Evolutionary conservation across 768 basidiomycete species (phyloP).

Genomic region (Tylopilus cervinicoccineus): DNA sequence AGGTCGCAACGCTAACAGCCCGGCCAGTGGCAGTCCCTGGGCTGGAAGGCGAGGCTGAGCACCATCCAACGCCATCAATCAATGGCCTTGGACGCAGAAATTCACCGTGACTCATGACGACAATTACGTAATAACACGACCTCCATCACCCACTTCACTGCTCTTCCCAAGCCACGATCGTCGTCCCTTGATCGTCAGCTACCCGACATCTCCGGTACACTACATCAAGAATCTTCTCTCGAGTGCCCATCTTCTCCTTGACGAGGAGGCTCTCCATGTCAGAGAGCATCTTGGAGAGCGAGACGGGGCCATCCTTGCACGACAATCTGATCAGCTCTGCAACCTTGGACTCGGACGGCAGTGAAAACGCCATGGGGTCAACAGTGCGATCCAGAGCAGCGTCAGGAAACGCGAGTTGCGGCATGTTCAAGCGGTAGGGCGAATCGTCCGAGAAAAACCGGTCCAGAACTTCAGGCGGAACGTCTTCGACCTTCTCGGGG

Average conservation of each 20-base stretch:
- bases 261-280: constrained; percentile 21
- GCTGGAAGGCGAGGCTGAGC: constrained; percentile 21
- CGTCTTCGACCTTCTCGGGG: constrained; percentile 58
- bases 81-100: constrained; percentile 1
- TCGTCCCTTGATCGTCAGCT: constrained; percentile 45
- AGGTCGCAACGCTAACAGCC: constrained; percentile 28
- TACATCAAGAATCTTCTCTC: constrained; percentile 76
- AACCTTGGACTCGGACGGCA: constrained; percentile 81
- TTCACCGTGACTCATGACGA: background rate
- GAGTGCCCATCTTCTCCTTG: constrained; percentile 51
- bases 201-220: constrained; percentile 62
- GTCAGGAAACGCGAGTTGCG: constrained; percentile 42
- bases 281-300: constrained; percentile 20
- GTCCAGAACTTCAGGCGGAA: constrained; percentile 52
- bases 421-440: constrained; percentile 41
- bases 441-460: constrained; percentile 68
- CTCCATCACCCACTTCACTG: constrained; percentile 17
- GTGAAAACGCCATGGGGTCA: constrained; percentile 40
- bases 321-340: constrained; percentile 47
- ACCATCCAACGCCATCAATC: constrained; percentile 25
- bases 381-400: constrained; percentile 25
- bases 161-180: constrained; percentile 22
- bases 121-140: too few relatives aligned
- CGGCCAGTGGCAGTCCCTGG: constrained; percentile 17
- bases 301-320: constrained; percentile 39